Evolutionary conservation across 257 asterid species (phyloP).

Genomic region (Solanum sejunctum): DNA sequence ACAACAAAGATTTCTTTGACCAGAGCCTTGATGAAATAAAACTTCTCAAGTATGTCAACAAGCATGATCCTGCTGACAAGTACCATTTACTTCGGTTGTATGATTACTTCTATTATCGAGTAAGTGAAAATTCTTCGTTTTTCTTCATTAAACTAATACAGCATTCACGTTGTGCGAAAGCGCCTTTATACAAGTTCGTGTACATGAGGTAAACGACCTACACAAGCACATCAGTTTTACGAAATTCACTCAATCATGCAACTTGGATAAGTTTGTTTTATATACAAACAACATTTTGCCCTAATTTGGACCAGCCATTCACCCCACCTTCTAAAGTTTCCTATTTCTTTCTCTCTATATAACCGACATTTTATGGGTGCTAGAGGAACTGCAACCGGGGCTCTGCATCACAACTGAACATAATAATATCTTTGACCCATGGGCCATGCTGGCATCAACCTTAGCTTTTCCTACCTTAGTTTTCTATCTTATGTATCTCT

Average conservation of each 20-base stretch:
- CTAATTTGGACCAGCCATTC: neutral
- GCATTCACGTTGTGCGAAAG: neutral
- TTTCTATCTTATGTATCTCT: neutral
- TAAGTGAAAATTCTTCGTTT: constrained; percentile 30
- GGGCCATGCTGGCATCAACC: neutral
- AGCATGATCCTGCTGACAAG: constrained; percentile 97
- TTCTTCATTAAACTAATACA: neutral
- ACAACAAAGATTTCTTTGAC: constrained; percentile 94
- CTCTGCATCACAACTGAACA: neutral
- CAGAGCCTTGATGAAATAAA: constrained; percentile 99
- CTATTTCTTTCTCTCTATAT: neutral
- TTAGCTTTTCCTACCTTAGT: neutral
- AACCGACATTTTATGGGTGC: neutral
- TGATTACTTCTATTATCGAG: constrained; percentile 91
- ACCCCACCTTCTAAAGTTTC: neutral
- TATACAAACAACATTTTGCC: neutral
- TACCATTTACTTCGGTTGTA: constrained; percentile 86
- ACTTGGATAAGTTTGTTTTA: neutral
- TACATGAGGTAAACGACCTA: neutral
- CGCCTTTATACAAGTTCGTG: neutral
- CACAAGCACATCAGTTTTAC: neutral
- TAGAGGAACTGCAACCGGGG: neutral
- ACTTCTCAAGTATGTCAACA: constrained; percentile 95
- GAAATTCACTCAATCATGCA: neutral
- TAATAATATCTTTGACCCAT: neutral